Evolutionary conservation across 768 basidiomycete species (phyloP), one percentile per base, ranked within the genome.

Genomic region (Tulasnella sp.): DNA sequence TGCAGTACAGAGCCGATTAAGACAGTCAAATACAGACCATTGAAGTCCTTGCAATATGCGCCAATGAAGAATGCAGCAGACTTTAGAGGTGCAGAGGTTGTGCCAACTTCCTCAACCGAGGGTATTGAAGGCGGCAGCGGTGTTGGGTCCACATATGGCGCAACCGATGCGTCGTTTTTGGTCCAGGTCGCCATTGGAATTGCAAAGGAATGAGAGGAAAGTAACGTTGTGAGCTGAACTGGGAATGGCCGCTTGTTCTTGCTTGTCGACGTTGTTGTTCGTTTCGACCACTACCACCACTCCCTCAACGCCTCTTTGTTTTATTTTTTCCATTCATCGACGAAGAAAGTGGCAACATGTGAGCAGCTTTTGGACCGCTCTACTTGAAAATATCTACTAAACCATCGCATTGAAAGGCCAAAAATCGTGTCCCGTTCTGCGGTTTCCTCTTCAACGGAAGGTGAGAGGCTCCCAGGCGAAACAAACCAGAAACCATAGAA

Each of bases 51-150:
- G 89, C 97, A 99, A 84, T 94, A 89, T 48, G 93, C 92, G 39
- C 95, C 98, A 83, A 99, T 91, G 86, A 98, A 98, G 89, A 98
- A 99, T 10, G 95, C 92, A 0, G 97, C 95, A 81, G 93, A 94
- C 87, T 99, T 98, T 82, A 99, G 87, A 1, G 97, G 98, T 79
- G 91, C 98, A 81, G 94, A 96, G 0, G 95, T 95, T 67, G 87
- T 88, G 57, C 96, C 97, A 69, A 99, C 85, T 85, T 99, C 98
- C 79, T 90, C 87, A 48, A 98, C 94, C 82, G 90, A 91, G 44
- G 96, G 95, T 32, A 91, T 81, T 79, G 89, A 83, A 42, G 86
- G 85, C 0, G 93, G 91, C 79, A 91, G 87, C 1, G 92, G 91
- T 3, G 91, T 88, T 0, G 89, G 88, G 75, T 93, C 91, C 69